A percentile compares a stretch with the other conserved stretches of the same genome.
These are phyloP conservation scores for Curvularia sp. DNA, from an alignment of 2,329 filamentous ascomycete species.

Conservation along the genomic window DNA sequence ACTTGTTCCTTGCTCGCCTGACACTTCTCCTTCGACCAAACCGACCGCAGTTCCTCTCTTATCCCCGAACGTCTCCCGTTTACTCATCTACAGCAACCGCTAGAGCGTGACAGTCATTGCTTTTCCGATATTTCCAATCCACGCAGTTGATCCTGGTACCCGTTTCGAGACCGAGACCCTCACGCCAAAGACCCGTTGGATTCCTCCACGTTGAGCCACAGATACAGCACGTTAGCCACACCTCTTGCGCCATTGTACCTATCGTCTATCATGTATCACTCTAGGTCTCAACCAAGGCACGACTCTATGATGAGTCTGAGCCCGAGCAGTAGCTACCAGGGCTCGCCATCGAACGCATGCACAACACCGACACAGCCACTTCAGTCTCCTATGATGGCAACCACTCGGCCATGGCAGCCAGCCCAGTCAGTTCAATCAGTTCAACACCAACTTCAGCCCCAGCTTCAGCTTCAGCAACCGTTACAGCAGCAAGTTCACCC, in stretches of 20 bases:
- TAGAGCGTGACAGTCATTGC: background rate
- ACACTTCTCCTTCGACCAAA: background rate
- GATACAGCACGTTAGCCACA: background rate
- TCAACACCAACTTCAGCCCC: background rate
- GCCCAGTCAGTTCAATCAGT: background rate
- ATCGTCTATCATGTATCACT: background rate
- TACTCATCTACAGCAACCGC: background rate
- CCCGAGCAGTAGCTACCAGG: background rate
- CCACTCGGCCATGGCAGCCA: background rate
- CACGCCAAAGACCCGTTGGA: background rate
- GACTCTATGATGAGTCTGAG: background rate
- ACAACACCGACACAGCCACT: background rate
- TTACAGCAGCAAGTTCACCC: background rate
- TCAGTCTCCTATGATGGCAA: background rate
- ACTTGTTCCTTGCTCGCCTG: background rate
- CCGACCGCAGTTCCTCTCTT: background rate
- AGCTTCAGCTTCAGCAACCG: background rate
- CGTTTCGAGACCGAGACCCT: background rate
- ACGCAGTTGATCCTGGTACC: background rate
- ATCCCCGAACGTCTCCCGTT: background rate
- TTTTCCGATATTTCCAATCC: background rate
- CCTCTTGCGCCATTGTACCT: background rate
- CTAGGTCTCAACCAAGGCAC: background rate
- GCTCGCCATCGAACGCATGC: background rate
- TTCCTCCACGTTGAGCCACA: background rate